phyloP scores from a whole-genome alignment of 2,329 filamentous ascomycete genomes.

The Aotearoamyces nothofagi region DNA sequence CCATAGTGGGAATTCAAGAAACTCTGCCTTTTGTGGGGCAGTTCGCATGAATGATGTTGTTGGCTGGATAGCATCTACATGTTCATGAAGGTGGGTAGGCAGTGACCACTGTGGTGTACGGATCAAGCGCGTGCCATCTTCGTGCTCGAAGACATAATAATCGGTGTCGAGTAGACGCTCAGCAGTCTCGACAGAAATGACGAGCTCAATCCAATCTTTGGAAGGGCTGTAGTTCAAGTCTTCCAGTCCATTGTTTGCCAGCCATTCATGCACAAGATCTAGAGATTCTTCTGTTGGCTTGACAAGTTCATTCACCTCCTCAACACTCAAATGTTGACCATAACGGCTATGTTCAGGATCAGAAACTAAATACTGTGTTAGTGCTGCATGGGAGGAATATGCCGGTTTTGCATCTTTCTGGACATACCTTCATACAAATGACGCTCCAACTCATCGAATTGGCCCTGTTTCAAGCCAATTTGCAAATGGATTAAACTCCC shows the following conservation, averaged over 20 bases:
- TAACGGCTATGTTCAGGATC: constrained; percentile 30
- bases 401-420: no score
- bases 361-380: no score
- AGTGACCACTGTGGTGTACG: constrained; percentile 25
- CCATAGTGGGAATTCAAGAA: constrained; percentile 4
- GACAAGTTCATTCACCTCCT: constrained; percentile 27
- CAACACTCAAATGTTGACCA: constrained; percentile 29
- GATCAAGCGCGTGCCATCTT: no score
- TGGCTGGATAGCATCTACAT: constrained; percentile 25
- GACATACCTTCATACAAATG: no score
- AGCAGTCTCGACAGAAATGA: constrained; percentile 18
- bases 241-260: constrained; percentile 25
- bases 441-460: not conserved
- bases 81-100: constrained; percentile 18
- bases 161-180: constrained; percentile 22
- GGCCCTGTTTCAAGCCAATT: constrained; percentile 1
- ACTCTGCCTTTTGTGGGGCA: not conserved
- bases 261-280: constrained; percentile 25
- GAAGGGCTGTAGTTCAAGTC: no score
- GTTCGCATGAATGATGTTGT: constrained; percentile 22
- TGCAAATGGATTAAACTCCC: no score
- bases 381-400: no score
- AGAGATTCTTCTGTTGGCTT: constrained; percentile 23
- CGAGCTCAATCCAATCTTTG: constrained; percentile 7
- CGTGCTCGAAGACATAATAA: constrained; percentile 23